Conservation (phyloP, 148 eudicot species). For the Nyssa sinensis region DNA sequence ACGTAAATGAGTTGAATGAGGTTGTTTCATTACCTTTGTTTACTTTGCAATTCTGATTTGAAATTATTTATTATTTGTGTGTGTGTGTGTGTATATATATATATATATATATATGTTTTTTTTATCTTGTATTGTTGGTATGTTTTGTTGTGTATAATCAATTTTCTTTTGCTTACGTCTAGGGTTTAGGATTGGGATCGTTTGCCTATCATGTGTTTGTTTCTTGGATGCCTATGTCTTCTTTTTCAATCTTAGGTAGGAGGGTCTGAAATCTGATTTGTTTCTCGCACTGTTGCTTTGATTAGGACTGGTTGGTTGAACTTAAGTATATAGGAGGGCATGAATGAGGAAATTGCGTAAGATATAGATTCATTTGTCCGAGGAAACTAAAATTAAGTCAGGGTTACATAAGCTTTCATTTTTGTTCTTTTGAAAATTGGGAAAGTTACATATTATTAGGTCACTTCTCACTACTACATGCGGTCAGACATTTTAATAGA, state of each 20-base stretch:
- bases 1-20: not conserved
- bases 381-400: too few species aligned
- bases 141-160: not conserved
- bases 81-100: not conserved
- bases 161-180: not conserved
- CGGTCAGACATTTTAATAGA: too few species aligned
- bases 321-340: not conserved
- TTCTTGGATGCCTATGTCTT: not conserved
- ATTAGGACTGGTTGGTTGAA: not conserved
- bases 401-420: not conserved
- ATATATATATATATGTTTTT: too few species aligned
- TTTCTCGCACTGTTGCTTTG: not conserved
- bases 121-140: not conserved
- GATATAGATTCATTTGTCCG: too few species aligned
- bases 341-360: too few species aligned
- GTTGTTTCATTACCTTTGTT: not conserved
- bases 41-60: not conserved
- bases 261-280: not conserved
- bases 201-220: not conserved
- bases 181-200: not conserved
- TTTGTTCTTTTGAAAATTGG: not conserved
- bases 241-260: not conserved
- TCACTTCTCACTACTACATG: too few species aligned
- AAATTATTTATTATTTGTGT: not conserved
- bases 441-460: not conserved